Conservation (phyloP, 225 moss, liverwort and hornwort species). For the Antitrichia curtipendula region DNA sequence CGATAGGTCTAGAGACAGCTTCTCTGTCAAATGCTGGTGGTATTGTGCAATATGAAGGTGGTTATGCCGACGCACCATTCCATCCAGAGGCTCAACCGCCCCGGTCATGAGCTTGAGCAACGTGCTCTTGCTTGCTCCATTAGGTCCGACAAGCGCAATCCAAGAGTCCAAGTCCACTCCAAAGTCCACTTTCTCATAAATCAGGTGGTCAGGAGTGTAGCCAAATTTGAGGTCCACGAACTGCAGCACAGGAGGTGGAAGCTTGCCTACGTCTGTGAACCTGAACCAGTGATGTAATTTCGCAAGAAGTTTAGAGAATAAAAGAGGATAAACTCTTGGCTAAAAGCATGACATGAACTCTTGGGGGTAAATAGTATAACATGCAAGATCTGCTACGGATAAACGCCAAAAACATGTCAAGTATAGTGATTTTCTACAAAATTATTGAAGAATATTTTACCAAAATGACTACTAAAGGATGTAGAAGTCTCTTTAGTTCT, state of each 20-base stretch:
- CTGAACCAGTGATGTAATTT: conserved; percentile 1
- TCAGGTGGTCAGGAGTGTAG: conserved; percentile 38
- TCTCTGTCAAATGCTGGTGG: conserved; percentile 76
- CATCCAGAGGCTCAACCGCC: conserved; percentile 66
- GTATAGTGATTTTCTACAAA: background rate
- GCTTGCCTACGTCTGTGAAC: conserved; percentile 81
- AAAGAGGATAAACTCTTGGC: background rate
- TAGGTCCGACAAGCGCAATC: conserved; percentile 76
- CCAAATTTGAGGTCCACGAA: conserved; percentile 73
- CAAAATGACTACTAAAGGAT: background rate
- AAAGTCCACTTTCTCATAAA: conserved; percentile 73
- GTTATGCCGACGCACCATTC: conserved; percentile 88
- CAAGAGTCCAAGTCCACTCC: conserved; percentile 83
- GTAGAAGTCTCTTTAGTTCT: background rate
- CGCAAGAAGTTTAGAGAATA: background rate
- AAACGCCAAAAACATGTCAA: background rate
- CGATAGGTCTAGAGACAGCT: conserved; percentile 42
- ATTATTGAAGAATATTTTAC: background rate
- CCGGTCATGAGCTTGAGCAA: conserved; percentile 82
- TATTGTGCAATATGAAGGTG: conserved; percentile 85
- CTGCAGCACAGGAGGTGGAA: conserved; percentile 81
- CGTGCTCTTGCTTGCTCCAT: conserved; percentile 82
- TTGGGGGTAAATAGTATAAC: background rate
- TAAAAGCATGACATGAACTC: background rate
- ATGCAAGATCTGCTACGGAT: background rate